Evolutionary conservation across 2,329 filamentous ascomycete species (phyloP).

Genomic region (Penicillium verrucosum): DNA sequence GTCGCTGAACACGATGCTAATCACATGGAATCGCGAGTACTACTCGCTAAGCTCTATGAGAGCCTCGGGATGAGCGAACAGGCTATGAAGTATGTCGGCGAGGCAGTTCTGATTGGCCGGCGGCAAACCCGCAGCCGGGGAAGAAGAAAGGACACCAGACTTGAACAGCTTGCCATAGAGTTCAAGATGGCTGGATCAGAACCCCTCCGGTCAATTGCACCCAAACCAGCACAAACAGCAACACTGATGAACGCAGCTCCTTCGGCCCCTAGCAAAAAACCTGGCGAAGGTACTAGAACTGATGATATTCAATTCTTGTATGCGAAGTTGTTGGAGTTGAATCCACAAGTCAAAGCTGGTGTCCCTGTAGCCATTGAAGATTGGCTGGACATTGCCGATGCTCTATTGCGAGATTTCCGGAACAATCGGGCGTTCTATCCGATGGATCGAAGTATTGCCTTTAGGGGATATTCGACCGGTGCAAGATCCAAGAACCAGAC

Average conservation of each 20-base stretch:
- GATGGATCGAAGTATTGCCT: constrained; percentile 49
- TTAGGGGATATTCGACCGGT: constrained; percentile 48
- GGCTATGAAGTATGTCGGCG: constrained; percentile 72
- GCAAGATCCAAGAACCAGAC: constrained; percentile 38
- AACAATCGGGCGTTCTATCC: constrained; percentile 60
- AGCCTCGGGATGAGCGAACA: constrained; percentile 68
- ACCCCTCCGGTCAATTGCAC: constrained; percentile 19
- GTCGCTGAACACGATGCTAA: constrained; percentile 69
- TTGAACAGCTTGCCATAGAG: constrained; percentile 42
- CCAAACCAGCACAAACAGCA: constrained; percentile 11
- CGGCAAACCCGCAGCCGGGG: constrained; percentile 34
- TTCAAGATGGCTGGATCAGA: constrained; percentile 28
- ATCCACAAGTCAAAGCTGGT: constrained; percentile 49
- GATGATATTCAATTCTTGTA: constrained; percentile 47
- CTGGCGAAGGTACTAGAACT: constrained; percentile 36
- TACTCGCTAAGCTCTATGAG: constrained; percentile 82
- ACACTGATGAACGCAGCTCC: constrained; percentile 19
- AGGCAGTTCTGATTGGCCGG: constrained; percentile 65
- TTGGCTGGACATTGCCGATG: constrained; percentile 58
- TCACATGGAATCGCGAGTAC: constrained; percentile 72
- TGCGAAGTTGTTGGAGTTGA: constrained; percentile 46
- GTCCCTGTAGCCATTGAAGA: constrained; percentile 51
- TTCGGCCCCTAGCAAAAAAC: constrained; percentile 17
- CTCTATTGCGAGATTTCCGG: constrained; percentile 59
- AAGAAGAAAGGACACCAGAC: constrained; percentile 36